These are phyloP conservation scores for Apiospora koreana DNA, from an alignment of 2,329 filamentous ascomycete genomes.

Conservation along the genomic window DNA sequence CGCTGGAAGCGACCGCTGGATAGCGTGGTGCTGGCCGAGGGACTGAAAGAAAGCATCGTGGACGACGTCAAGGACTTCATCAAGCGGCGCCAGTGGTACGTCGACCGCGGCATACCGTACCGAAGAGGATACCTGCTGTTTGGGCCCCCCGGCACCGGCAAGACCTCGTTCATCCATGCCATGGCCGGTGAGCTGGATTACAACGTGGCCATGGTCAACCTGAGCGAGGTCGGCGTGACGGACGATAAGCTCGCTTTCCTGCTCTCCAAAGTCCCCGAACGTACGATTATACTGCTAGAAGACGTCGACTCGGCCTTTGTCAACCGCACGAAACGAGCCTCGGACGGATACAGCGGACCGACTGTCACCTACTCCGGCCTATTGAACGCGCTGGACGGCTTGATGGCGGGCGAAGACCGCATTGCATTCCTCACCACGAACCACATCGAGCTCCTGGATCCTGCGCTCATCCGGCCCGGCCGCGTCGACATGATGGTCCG, in stretches of 20 bases:
- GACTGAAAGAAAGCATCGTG: constrained; percentile 79
- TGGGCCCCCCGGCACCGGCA: constrained; percentile 87
- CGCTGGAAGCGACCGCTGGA: constrained; percentile 83
- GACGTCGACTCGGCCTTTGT: constrained; percentile 90
- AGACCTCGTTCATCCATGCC: constrained; percentile 95
- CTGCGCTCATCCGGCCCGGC: constrained; percentile 86
- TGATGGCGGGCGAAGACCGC: constrained; percentile 92
- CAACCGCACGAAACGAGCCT: constrained; percentile 74
- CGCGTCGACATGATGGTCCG: constrained; percentile 91
- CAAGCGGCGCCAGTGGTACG: constrained; percentile 79
- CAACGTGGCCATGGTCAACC: constrained; percentile 87
- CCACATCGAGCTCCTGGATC: constrained; percentile 85
- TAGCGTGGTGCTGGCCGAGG: constrained; percentile 87
- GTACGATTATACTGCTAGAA: constrained; percentile 82
- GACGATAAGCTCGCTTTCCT: constrained; percentile 88
- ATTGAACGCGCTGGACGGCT: constrained; percentile 81
- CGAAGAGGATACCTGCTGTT: constrained; percentile 86
- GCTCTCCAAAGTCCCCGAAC: constrained; percentile 79
- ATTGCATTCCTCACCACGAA: constrained; percentile 95
- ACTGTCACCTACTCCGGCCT: constrained; percentile 94
- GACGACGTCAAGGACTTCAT: constrained; percentile 83
- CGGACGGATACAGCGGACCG: constrained; percentile 82
- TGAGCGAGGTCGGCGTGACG: constrained; percentile 86
- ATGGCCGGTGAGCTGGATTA: constrained; percentile 91
- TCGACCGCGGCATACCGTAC: constrained; percentile 93